phyloP scores from a whole-genome alignment of 2,329 filamentous ascomycete species.

The Verticillium nubilum region DNA sequence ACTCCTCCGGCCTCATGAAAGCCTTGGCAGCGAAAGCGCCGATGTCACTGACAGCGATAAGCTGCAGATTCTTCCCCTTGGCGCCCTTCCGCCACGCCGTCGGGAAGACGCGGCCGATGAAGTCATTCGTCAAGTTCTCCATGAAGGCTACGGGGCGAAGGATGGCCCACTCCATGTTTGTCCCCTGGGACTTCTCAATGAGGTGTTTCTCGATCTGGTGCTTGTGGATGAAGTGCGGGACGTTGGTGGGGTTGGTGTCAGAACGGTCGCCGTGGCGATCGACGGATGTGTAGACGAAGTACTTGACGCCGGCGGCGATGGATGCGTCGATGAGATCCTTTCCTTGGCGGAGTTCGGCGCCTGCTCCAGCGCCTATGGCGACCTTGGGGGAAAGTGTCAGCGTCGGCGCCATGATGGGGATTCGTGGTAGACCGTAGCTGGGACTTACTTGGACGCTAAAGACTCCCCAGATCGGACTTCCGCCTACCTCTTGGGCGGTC shows the following conservation, averaged over 20 bases:
- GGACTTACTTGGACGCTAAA: slow-evolving; percentile 50
- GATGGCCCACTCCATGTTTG: slow-evolving; percentile 28
- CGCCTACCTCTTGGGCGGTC: slow-evolving; percentile 22
- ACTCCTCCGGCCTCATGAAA: slow-evolving; percentile 24
- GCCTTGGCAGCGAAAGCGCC: slow-evolving; percentile 31
- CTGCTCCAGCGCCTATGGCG: slow-evolving; percentile 22
- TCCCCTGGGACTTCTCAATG: slow-evolving; percentile 29
- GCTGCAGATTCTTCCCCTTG: slow-evolving; percentile 25
- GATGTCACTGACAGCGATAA: slow-evolving; percentile 30
- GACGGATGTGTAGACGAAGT: slow-evolving; percentile 57
- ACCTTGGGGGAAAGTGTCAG: slow-evolving; percentile 1
- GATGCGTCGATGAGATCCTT: slow-evolving; percentile 51
- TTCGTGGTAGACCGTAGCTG: background rate
- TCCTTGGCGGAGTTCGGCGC: slow-evolving; percentile 45
- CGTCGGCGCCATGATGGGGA: too few relatives aligned
- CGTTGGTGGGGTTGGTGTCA: slow-evolving; percentile 42
- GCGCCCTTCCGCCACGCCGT: slow-evolving; percentile 24
- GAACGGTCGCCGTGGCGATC: slow-evolving; percentile 52
- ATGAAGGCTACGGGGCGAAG: slow-evolving; percentile 34
- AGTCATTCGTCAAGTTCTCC: slow-evolving; percentile 28
- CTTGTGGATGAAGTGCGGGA: slow-evolving; percentile 58
- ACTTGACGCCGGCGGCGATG: slow-evolving; percentile 45
- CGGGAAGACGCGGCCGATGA: slow-evolving; percentile 24
- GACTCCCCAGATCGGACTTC: slow-evolving; percentile 47
- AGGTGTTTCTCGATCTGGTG: slow-evolving; percentile 56